A percentile compares a stretch with the other conserved stretches of the same genome.
Conservation (phyloP, 305 asterid species). For the Solanum hybrid region DNA sequence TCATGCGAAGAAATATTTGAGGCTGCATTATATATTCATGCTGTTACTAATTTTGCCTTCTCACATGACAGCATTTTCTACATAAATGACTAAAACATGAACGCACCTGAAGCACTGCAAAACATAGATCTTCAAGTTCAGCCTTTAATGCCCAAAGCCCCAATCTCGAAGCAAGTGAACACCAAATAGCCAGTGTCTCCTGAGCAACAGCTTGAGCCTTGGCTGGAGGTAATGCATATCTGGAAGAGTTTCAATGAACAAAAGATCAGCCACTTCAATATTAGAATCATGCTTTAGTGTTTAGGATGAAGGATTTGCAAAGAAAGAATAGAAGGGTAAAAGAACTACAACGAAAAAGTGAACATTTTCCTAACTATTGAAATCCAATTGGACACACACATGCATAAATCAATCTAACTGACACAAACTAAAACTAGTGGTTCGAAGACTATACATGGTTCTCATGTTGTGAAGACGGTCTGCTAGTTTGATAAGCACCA, state of each 20-base stretch:
- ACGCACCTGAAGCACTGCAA: conserved; percentile 88
- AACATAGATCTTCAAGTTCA: conserved; percentile 96
- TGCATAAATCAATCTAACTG: neutral
- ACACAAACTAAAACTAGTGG: conserved; percentile 6
- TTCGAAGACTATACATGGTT: conserved; percentile 56
- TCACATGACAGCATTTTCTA: neutral
- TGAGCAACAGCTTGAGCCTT: conserved; percentile 93
- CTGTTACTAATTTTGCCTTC: conserved; percentile 3
- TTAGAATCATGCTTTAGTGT: neutral
- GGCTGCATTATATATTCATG: conserved; percentile 51
- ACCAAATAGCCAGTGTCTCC: conserved; percentile 91
- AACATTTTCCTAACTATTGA: neutral
- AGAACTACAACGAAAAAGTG: neutral
- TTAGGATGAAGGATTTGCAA: neutral
- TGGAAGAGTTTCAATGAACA: conserved; percentile 13
- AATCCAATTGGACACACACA: neutral
- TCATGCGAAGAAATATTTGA: conserved; percentile 59
- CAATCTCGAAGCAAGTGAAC: conserved; percentile 92
- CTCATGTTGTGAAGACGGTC: conserved; percentile 99
- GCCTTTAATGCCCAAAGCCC: conserved; percentile 99
- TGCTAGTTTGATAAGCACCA: conserved; percentile 95
- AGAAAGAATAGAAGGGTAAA: conserved; percentile 6
- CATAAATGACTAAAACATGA: conserved; percentile 12
- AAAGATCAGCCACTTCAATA: neutral
- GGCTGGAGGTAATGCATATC: conserved; percentile 77